Evolutionary conservation across 1,284 basidiomycete species (phyloP), one percentile per base, ranked within the genome.

Genomic region (Pholiota adiposa): DNA sequence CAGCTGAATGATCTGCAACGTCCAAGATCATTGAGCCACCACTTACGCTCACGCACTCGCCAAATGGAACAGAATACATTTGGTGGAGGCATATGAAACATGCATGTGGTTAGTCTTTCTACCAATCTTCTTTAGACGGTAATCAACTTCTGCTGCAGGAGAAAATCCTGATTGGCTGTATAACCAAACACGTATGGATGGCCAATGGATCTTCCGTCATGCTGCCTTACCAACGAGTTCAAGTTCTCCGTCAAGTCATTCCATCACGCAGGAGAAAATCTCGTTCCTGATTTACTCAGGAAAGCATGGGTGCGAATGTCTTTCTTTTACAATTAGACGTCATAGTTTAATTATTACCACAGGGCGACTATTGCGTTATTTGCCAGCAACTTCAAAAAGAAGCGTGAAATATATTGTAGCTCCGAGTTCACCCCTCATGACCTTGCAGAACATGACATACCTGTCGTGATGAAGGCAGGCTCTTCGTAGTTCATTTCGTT

Each of bases 361-460:
- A n/a, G 75, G n/a, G n/a, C n/a, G n/a, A n/a, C n/a, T n/a, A n/a
- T n/a, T n/a, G n/a, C n/a, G n/a, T n/a, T n/a, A n/a, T n/a, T 92
- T n/a, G n/a, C n/a, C n/a, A n/a, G n/a, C n/a, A n/a, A n/a, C n/a
- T n/a, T n/a, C n/a, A n/a, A n/a, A n/a, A n/a, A n/a, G n/a, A n/a
- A n/a, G n/a, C n/a, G n/a, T n/a, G n/a, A n/a, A n/a, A n/a, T n/a
- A n/a, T n/a, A 87, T 72, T 79, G 89, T 12, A 87, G 87, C 2
- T 85, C 86, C 2, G 87, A 90, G 63, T 93, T 88, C 66, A 88
- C 89, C 0, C 80, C 88, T 9, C 81, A 83, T 34, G 83, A 93
- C 40, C 76, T 93, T 3, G 76, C 85, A 0, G 83, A 89, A 25
- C 77, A 83, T 54, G 84, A 83, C 8, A 75, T 91, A 29, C 76